Conservation (phyloP, 495 filamentous ascomycete species). For the Penicillium salamii region DNA sequence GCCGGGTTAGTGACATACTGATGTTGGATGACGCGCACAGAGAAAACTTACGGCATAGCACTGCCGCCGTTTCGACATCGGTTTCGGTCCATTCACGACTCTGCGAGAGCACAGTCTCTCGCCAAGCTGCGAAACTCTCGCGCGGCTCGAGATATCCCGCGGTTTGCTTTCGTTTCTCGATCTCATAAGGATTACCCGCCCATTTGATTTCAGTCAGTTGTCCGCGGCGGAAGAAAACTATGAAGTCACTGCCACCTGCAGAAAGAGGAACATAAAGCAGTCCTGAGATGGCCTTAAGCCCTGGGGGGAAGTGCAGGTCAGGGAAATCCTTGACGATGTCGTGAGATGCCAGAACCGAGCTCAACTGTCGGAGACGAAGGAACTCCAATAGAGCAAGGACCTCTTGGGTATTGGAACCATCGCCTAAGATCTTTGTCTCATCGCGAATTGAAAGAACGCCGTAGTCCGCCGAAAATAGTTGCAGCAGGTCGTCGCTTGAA, state of each 20-base stretch:
- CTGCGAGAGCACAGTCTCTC: slow-evolving; percentile 34
- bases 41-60: slow-evolving; percentile 55
- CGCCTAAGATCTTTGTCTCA: slow-evolving; percentile 84
- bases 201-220: slow-evolving; percentile 80
- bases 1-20: too few relatives aligned
- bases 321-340: slow-evolving; percentile 79
- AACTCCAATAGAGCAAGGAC: slow-evolving; percentile 85
- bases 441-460: slow-evolving; percentile 81
- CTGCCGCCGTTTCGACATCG: slow-evolving; percentile 80
- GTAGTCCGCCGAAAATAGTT: slow-evolving; percentile 85
- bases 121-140: slow-evolving; percentile 35
- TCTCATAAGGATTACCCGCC: slow-evolving; percentile 94
- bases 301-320: slow-evolving; percentile 76
- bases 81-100: slow-evolving; percentile 47
- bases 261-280: slow-evolving; percentile 82
- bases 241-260: slow-evolving; percentile 75
- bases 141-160: slow-evolving; percentile 34
- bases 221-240: slow-evolving; percentile 84
- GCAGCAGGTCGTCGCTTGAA: slow-evolving; percentile 81
- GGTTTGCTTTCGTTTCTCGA: slow-evolving; percentile 39
- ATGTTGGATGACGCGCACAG: too few relatives aligned
- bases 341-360: slow-evolving; percentile 74
- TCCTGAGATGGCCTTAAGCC: slow-evolving; percentile 76
- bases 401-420: slow-evolving; percentile 75
- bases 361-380: slow-evolving; percentile 70